A percentile compares a stretch with the other conserved stretches of the same genome.
Conservation (phyloP, 164 flowering plant genomes). For the Dillenia suffruticosa region DNA sequence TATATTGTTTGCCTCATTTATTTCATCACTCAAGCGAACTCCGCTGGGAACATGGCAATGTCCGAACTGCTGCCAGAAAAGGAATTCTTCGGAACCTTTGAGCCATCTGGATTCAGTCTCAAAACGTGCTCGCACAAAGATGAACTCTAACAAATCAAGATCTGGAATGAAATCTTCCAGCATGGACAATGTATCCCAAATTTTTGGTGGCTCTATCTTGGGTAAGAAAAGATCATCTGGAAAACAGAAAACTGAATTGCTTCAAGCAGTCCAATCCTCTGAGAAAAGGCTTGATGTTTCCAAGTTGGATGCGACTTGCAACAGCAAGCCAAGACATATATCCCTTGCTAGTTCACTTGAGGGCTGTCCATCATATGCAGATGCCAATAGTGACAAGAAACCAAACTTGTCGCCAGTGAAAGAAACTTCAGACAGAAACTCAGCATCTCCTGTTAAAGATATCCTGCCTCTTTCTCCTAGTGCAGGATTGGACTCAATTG, state of each 20-base stretch:
- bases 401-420: conserved; percentile 20
- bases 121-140: conserved; percentile 63
- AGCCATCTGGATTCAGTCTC: conserved; percentile 38
- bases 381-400: conserved; percentile 29
- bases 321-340: conserved; percentile 22
- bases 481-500: conserved; percentile 23
- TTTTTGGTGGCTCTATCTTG: conserved; percentile 33
- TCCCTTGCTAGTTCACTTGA: conserved; percentile 32
- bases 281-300: conserved; percentile 36
- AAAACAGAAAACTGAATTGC: conserved; percentile 39
- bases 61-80: conserved; percentile 53
- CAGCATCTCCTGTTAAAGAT: conserved; percentile 26
- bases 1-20: neutral
- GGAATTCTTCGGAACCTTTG: conserved; percentile 37
- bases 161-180: conserved; percentile 32
- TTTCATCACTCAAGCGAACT: conserved; percentile 48
- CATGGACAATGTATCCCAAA: conserved; percentile 33
- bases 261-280: conserved; percentile 17
- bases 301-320: conserved; percentile 25
- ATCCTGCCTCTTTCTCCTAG: conserved; percentile 15
- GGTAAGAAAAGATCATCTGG: conserved; percentile 52
- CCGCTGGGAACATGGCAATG: conserved; percentile 93
- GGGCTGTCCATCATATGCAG: conserved; percentile 26
- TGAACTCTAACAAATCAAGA: conserved; percentile 31
- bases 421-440: conserved; percentile 24